Evolutionary conservation across 1,284 basidiomycete species (phyloP), one percentile per base, ranked within the genome.

Genomic region (Ustilago shanxiensis): DNA sequence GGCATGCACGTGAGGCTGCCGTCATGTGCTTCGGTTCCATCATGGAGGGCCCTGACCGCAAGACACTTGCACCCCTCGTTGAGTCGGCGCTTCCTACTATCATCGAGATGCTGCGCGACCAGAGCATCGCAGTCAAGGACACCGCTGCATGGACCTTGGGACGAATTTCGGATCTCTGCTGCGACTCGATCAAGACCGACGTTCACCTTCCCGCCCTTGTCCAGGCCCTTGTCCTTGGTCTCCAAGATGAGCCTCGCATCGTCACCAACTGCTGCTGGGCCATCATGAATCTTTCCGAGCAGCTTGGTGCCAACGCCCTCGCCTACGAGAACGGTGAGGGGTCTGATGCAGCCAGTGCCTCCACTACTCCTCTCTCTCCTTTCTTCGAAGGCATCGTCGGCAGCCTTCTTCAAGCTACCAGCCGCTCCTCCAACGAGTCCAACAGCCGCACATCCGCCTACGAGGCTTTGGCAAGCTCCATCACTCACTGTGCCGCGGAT

Each of bases 1-100:
- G 97, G 96, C 94, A 94, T 84, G 89, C 92, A 63, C 94, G 97
- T 60, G 96, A 99, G 87, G 96, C 96, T 0, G 95, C 96, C 22
- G 92, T 98, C 76, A 98, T 98, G 95, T 92, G 95, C 49, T 99
- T 99, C 84, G 96, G 96, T 61, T 96, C 94, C 2, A 98, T 99
- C 83, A 90, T 99, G 60, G 95, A 98, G 75, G 96, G 97, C 2
- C 96, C 96, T 13, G 93, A 97, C 84, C 92, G 94, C 35, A 88
- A 88, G 47, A 91, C 94, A 44, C 90, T 99, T 54, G 92, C 91
- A 24, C 95, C 95, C 24, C 91, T 99, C 47, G 95, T 98, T 77
- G 91, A 93, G 80, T 95, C 98, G 87, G 96, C 97, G 2, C 89
- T 99, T 8, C 94, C 94, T 18, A 92, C 95, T 53, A 90, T 99